Evolutionary conservation across 768 basidiomycete genomes (phyloP).

Genomic region (Cystofilobasidium bisporidii): DNA sequence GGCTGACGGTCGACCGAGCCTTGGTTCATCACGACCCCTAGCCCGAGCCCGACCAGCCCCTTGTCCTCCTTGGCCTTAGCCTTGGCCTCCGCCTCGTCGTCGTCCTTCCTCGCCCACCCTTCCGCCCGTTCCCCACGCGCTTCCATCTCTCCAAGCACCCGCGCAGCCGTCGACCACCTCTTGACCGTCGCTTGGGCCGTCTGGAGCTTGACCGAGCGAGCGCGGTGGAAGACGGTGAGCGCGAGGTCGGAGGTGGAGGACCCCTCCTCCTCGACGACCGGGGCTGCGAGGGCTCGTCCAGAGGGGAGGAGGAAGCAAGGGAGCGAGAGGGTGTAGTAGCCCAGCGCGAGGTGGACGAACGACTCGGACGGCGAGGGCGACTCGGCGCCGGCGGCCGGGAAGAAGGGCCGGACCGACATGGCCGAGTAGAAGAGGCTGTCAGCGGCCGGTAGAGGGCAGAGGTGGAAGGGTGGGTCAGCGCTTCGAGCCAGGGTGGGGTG

Average conservation of each 20-base stretch:
- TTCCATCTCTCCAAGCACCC: conserved; percentile 52
- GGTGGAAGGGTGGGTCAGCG: conserved; percentile 42
- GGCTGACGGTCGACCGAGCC: too few species aligned
- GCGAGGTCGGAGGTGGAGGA: too few species aligned
- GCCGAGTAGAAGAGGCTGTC: conserved; percentile 74
- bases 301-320: conserved; percentile 51
- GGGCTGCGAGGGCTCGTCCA: too few species aligned
- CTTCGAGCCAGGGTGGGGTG: too few species aligned
- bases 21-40: too few species aligned
- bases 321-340: conserved; percentile 71
- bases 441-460: conserved; percentile 47
- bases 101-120: too few species aligned
- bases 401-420: conserved; percentile 56
- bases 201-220: conserved; percentile 57
- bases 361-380: conserved; percentile 39
- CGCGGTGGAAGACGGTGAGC: conserved; percentile 60
- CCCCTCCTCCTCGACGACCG: too few species aligned
- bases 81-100: too few species aligned
- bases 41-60: too few species aligned
- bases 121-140: conserved; percentile 51
- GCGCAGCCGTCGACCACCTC: conserved; percentile 46
- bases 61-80: too few species aligned
- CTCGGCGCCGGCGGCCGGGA: conserved; percentile 28
- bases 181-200: conserved; percentile 55
- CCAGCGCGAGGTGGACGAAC: conserved; percentile 69